Evolutionary conservation across 352 stramenopile species (phyloP), one percentile per base, ranked within the genome.

Genomic region (Aphanomyces cochlioides): DNA sequence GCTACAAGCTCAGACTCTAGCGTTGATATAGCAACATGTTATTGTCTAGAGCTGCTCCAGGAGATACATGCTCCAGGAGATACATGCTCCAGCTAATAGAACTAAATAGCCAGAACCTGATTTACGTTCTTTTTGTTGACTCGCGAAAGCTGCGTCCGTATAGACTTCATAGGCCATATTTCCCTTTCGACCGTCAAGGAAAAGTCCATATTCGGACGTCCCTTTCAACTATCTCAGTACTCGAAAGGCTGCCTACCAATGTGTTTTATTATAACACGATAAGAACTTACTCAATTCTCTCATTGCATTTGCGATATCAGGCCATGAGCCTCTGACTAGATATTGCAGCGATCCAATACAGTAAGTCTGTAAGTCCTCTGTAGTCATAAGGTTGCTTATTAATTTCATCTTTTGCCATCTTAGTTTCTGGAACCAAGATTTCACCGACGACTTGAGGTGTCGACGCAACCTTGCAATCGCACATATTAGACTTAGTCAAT

Each of bases 251-350:
- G 72, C 67, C 38, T 72, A 13, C 64, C 72, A 79, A 47, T 77
- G 72, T 3, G 72, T 77, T n/a, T 34, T 47, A 34, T 76, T 77
- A 61, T 74, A 79, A 50, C 68, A 79, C 1, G 59, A 77, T 37
- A 75, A 38, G 67, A 74, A 77, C n/a, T 66, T 74, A 36, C 72
- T 77, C 5, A 76, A 47, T 41, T 77, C 72, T 54, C 68, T 72
- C 45, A 77, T 67, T 69, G 56, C 72, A 47, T 79, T 77, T 3
- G 72, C 75, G 60, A 74, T 79, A 37, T 77, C 75, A 7, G 72
- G 69, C 37, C 72, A 47, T 39, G 60, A 75, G 17, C 69, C 72
- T 40, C 57, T 56, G 19, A 77, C 67, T 19, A 78, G 53, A 48
- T 80, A 78, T 47, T 73, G 47, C 5, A 80, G 73, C 19, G 63